phyloP scores from a whole-genome alignment of 257 asterid genomes.

The Asclepias syriaca region DNA sequence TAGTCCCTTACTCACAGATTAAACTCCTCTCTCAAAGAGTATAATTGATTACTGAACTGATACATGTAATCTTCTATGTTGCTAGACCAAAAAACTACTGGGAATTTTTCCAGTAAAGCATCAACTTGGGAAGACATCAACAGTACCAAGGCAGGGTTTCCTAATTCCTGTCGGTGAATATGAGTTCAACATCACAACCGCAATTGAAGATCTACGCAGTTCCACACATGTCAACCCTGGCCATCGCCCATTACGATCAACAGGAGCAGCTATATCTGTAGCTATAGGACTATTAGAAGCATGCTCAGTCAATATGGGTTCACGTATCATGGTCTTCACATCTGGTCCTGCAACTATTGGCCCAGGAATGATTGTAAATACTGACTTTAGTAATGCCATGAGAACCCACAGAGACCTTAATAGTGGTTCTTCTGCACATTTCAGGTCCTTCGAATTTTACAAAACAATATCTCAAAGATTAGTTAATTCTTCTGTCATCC shows the following conservation, averaged over 20 bases:
- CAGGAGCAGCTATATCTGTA: conserved; percentile 84
- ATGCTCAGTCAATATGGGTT: conserved; percentile 59
- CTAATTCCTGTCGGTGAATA: conserved; percentile 69
- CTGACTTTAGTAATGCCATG: conserved; percentile 52
- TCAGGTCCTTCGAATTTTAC: conserved; percentile 57
- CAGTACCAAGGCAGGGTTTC: conserved; percentile 58
- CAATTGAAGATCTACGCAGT: conserved; percentile 73
- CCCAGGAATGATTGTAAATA: conserved; percentile 70
- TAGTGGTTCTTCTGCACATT: conserved; percentile 48
- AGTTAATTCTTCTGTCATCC: conserved; percentile 68
- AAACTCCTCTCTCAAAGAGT: background rate
- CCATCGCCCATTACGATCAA: conserved; percentile 74
- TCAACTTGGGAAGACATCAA: conserved; percentile 49
- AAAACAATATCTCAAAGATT: conserved; percentile 60
- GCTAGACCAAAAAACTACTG: conserved; percentile 61
- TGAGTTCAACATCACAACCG: conserved; percentile 77
- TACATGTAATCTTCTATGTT: conserved; percentile 18
- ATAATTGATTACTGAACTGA: conserved; percentile 14
- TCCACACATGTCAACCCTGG: conserved; percentile 47
- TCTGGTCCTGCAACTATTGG: conserved; percentile 93
- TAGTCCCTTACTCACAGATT: conserved; percentile 2
- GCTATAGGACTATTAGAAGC: conserved; percentile 93
- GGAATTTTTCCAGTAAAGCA: conserved; percentile 59
- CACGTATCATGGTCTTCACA: conserved; percentile 90
- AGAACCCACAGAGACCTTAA: conserved; percentile 79